phyloP scores from a whole-genome alignment of 2,329 filamentous ascomycete species.

The Fonsecaea pedrosoi region DNA sequence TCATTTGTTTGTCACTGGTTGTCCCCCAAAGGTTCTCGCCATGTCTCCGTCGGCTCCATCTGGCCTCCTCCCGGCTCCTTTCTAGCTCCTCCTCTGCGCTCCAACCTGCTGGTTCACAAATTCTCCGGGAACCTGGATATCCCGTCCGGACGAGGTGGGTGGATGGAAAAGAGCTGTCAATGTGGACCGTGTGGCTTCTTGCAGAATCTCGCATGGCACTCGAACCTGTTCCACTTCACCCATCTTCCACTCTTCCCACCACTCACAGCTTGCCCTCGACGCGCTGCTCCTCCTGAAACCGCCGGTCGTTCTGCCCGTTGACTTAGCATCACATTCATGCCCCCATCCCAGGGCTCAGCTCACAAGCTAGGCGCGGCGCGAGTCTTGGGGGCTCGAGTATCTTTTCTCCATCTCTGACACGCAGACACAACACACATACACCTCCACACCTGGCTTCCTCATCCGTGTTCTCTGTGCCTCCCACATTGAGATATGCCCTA shows the following conservation, averaged over 20 bases:
- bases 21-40: conserved; percentile 3
- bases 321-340: conserved; percentile 32
- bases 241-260: conserved; percentile 23
- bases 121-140: conserved; percentile 28
- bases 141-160: conserved; percentile 5
- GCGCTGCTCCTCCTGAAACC: conserved; percentile 36
- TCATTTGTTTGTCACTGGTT: conserved; percentile 10
- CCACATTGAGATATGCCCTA: conserved; percentile 11
- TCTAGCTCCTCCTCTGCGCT: conserved; percentile 3
- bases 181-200: conserved; percentile 7
- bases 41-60: not conserved
- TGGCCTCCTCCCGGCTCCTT: not conserved
- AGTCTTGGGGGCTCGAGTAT: conserved; percentile 19
- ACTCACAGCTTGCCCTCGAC: conserved; percentile 31
- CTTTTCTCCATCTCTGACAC: not conserved
- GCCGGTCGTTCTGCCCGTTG: conserved; percentile 24
- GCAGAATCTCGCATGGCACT: conserved; percentile 21
- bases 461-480: conserved; percentile 7
- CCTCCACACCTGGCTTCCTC: conserved; percentile 1
- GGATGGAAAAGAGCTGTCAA: not conserved
- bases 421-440: not conserved
- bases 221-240: conserved; percentile 1
- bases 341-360: conserved; percentile 3
- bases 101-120: conserved; percentile 35
- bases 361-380: conserved; percentile 35